A percentile compares a stretch with the other conserved stretches of the same genome.
Conservation (phyloP, 352 stramenopile species). For the Globisporangium paddicum region DNA sequence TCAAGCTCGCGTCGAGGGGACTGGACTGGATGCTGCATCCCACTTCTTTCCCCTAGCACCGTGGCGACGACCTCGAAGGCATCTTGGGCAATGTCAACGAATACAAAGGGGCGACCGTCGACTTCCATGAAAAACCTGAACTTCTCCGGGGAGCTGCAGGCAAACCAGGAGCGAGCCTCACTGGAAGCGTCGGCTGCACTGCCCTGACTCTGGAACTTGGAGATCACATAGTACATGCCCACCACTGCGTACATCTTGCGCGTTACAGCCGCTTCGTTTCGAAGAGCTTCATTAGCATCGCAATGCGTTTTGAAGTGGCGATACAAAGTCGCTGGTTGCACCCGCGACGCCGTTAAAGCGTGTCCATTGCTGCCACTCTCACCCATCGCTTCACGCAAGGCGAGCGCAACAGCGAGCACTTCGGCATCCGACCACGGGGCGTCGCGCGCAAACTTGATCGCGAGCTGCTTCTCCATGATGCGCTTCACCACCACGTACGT, state of each 20-base stretch:
- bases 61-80: background rate
- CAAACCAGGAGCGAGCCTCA: background rate
- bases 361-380: background rate
- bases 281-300: background rate
- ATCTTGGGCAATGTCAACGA: background rate
- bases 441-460: background rate
- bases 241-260: background rate
- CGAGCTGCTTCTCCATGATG: background rate
- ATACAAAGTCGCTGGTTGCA: background rate
- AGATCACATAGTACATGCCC: background rate
- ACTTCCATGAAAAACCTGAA: background rate
- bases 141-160: background rate
- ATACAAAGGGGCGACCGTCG: background rate
- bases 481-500: background rate
- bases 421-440: background rate
- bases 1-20: background rate
- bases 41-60: background rate
- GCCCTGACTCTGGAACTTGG: background rate
- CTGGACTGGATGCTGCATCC: background rate
- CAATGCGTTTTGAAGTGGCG: background rate
- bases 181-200: background rate
- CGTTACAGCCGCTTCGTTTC: background rate
- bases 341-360: too few relatives aligned
- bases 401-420: background rate
- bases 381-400: background rate